Evolutionary conservation across 371 early-diverging fungal species (phyloP).

Genomic region (Gilbertella persicaria): DNA sequence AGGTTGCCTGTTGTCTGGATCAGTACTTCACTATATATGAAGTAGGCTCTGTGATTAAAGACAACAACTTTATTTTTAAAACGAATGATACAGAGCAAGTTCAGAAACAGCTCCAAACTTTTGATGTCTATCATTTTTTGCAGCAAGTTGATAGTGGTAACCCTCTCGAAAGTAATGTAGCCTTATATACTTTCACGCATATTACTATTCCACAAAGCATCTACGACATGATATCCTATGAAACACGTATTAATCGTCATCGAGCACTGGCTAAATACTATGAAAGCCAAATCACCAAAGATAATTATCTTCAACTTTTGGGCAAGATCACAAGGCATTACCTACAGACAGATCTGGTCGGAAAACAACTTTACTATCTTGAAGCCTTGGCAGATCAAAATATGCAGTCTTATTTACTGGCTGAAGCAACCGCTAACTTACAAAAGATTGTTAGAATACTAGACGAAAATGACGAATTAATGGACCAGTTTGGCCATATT

Average conservation of each 20-base stretch:
- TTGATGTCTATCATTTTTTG: slow-evolving; percentile 55
- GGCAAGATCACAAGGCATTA: slow-evolving; percentile 58
- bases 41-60: slow-evolving; percentile 43
- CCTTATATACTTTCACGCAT: slow-evolving; percentile 48
- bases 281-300: slow-evolving; percentile 46
- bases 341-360: slow-evolving; percentile 49
- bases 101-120: slow-evolving; percentile 30
- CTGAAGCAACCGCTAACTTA: slow-evolving; percentile 52
- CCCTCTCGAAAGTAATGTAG: slow-evolving; percentile 23
- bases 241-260: slow-evolving; percentile 53
- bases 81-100: slow-evolving; percentile 26
- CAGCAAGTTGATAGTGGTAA: slow-evolving; percentile 29
- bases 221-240: slow-evolving; percentile 60
- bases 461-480: slow-evolving; percentile 38
- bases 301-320: slow-evolving; percentile 47
- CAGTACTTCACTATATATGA: slow-evolving; percentile 54
- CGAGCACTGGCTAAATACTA: slow-evolving; percentile 54
- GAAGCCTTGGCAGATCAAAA: slow-evolving; percentile 53
- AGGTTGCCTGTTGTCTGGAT: slow-evolving; percentile 60
- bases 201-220: slow-evolving; percentile 56
- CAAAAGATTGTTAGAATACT: slow-evolving; percentile 51
- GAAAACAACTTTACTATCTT: slow-evolving; percentile 58
- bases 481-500: slow-evolving; percentile 39
- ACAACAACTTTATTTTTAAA: slow-evolving; percentile 34
- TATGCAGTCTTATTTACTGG: slow-evolving; percentile 52